A percentile compares a stretch with the other conserved stretches of the same genome.
Evolutionary conservation across 2,329 filamentous ascomycete species (phyloP).

Genomic region (Phoma sp.): DNA sequence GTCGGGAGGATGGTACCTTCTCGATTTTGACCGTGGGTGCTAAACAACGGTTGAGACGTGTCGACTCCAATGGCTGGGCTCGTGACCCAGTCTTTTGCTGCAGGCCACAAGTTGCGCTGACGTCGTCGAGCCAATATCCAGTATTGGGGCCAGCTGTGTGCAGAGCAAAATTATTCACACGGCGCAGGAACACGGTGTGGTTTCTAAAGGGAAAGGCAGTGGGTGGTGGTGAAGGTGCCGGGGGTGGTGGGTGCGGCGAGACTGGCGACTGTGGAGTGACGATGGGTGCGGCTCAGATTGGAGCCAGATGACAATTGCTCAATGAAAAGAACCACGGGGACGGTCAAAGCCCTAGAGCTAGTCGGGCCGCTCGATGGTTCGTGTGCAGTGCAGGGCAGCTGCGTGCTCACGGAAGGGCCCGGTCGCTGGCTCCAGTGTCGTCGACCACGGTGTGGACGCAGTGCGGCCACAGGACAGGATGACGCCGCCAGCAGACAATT

Average conservation of each 20-base stretch:
- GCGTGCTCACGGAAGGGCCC: slow-evolving; percentile 22
- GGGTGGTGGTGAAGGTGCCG: slow-evolving; percentile 1
- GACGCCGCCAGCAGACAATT: slow-evolving; percentile 10
- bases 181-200: not conserved
- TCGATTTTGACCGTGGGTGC: slow-evolving; percentile 11
- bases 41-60: slow-evolving; percentile 3
- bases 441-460: slow-evolving; percentile 12
- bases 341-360: slow-evolving; percentile 15
- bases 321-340: slow-evolving; percentile 18
- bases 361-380: slow-evolving; percentile 20
- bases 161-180: slow-evolving; percentile 18
- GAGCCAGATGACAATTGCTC: slow-evolving; percentile 1
- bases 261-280: not conserved
- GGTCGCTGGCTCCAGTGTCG: slow-evolving; percentile 19
- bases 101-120: not conserved
- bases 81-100: slow-evolving; percentile 2
- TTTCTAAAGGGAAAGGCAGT: not conserved
- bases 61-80: slow-evolving; percentile 8
- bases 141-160: slow-evolving; percentile 26
- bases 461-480: slow-evolving; percentile 8
- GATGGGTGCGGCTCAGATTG: slow-evolving; percentile 13
- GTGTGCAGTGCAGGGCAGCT: slow-evolving; percentile 13
- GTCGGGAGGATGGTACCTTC: slow-evolving; percentile 7
- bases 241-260: slow-evolving; percentile 3
- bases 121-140: slow-evolving; percentile 6